These are phyloP conservation scores for Wickerhamomyces strasburgensis DNA, from an alignment of 805 yeast species.

Conservation along the genomic window DNA sequence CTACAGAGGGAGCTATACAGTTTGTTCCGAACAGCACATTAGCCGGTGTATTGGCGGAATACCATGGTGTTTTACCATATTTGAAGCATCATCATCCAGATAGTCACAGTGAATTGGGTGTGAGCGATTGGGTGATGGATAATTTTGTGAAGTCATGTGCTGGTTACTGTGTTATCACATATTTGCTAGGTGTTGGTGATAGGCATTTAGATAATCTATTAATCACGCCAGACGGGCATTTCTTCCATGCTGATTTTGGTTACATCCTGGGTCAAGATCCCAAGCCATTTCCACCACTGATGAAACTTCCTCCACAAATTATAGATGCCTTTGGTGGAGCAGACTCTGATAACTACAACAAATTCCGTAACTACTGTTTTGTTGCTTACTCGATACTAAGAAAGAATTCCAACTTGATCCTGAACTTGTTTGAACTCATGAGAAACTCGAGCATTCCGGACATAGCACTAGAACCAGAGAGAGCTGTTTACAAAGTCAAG, in stretches of 20 bases:
- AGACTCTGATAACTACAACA: constrained; percentile 74
- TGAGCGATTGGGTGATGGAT: constrained; percentile 66
- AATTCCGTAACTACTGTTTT: constrained; percentile 89
- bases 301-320: constrained; percentile 95
- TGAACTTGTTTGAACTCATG: constrained; percentile 91
- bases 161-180: constrained; percentile 95
- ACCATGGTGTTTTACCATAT: constrained; percentile 72
- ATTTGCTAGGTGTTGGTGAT: constrained; percentile 93
- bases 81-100: constrained; percentile 64
- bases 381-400: constrained; percentile 89
- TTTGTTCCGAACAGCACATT: constrained; percentile 91
- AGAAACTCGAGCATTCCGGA: constrained; percentile 91
- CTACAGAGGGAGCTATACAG: constrained; percentile 88
- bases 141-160: constrained; percentile 94
- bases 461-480: constrained; percentile 73
- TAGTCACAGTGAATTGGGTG: constrained; percentile 29
- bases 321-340: constrained; percentile 98
- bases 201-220: constrained; percentile 90
- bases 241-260: constrained; percentile 98
- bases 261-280: constrained; percentile 96
- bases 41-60: constrained; percentile 67
- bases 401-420: constrained; percentile 81
- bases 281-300: constrained; percentile 96
- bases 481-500: constrained; percentile 85
- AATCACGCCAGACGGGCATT: constrained; percentile 76